phyloP scores from a whole-genome alignment of 306 rosid genomes.

The Abrus precatorius region DNA sequence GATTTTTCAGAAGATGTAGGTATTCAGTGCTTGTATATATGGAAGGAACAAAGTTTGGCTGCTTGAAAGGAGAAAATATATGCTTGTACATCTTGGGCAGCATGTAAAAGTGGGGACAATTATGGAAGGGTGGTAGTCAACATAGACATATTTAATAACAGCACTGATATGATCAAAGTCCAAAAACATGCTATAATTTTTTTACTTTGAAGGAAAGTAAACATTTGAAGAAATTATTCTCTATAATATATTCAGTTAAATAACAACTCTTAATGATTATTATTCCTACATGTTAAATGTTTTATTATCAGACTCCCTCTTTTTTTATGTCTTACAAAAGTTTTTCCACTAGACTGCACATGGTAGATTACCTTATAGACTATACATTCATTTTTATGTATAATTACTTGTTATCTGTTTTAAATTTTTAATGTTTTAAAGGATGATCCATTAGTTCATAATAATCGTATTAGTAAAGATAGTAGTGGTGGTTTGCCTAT shows the following conservation, averaged over 20 bases:
- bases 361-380: conserved; percentile 16
- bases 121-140: conserved; percentile 3
- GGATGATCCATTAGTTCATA: conserved; percentile 27
- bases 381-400: conserved; percentile 17
- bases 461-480: neutral
- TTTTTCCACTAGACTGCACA: neutral
- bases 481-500: conserved; percentile 21
- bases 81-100: conserved; percentile 19
- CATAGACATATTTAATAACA: neutral
- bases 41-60: neutral
- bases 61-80: neutral
- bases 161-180: conserved; percentile 23
- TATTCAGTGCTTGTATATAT: neutral
- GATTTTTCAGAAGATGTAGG: too few relatives aligned
- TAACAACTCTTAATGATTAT: neutral
- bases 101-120: conserved; percentile 13
- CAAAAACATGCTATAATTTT: neutral
- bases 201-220: conserved; percentile 2
- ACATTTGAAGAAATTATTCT: neutral
- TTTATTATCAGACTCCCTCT: neutral
- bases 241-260: neutral
- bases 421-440: neutral
- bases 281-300: neutral
- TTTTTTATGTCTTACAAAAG: neutral
- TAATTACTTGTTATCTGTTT: neutral